Evolutionary conservation across 2,329 filamentous ascomycete species (phyloP), one percentile per base, ranked within the genome.

Genomic region (Cordyceps pruinosa): DNA sequence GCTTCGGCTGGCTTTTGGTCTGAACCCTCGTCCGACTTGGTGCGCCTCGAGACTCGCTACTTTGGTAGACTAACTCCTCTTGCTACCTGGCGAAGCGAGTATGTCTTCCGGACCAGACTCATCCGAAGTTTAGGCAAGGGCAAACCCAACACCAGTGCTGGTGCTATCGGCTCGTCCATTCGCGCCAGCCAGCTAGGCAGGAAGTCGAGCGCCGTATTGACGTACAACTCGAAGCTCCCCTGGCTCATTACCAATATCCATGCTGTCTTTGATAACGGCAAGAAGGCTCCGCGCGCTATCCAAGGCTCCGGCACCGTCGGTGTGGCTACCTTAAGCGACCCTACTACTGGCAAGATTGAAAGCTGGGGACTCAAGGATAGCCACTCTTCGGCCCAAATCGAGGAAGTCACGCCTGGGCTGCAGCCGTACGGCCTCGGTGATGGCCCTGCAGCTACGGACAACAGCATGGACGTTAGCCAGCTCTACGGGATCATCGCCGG

Each of bases 41-140:
- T 91, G 45, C 82, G 83, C 28, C 87, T 88, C 1, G 88, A 94
- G 66, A 82, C 83, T 64, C 88, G 91, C 45, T 82, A 84, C 62
- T 99, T 97, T 66, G 84, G 89, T 17, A 85, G 92, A 44, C 79
- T 99, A 56, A 95, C 89, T 10, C 80, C 85, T 4, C 74, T 92
- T 60, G 88, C 91, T n/a, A 94, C 92, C 9, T 97, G 94, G 93
- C 84, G 93, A 64, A 97, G 90, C 71, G 94, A 99, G 71, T 99
- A 97, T 66, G 87, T 97, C 48, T 75, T 96, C 57, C 83, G 94
- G 47, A 97, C 91, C 2, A 83, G 90, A 47, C 80, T 97, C 52
- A 75, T 97, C 53, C 84, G 91, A 45, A 94, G 89, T 60, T 77
- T 97, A 58, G 82, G 81, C 47, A 85, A 90, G 59, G 94, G 93